A percentile compares a stretch with the other conserved stretches of the same genome.
phyloP scores from a whole-genome alignment of 2,329 filamentous ascomycete genomes.

The Hypoxylon sp. region DNA sequence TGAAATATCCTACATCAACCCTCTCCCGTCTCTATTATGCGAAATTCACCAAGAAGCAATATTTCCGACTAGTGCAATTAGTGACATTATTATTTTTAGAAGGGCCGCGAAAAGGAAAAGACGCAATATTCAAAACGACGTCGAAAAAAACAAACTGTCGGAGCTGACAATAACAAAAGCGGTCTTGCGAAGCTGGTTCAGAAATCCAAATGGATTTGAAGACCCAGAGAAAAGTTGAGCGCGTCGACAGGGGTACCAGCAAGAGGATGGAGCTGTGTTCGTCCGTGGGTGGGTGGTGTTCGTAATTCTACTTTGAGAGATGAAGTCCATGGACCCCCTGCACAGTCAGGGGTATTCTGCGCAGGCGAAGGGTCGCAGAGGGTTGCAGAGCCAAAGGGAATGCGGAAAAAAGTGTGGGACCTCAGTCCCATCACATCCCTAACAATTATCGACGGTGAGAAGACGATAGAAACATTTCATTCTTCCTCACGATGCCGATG shows the following conservation, averaged over 20 bases:
- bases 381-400: constrained; percentile 36
- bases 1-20: constrained; percentile 18
- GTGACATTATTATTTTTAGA: constrained; percentile 20
- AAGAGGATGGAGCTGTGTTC: constrained; percentile 40
- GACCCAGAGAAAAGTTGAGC: constrained; percentile 38
- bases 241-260: constrained; percentile 33
- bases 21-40: constrained; percentile 13
- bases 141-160: constrained; percentile 15
- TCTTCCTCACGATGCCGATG: constrained; percentile 28
- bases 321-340: constrained; percentile 37
- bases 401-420: constrained; percentile 33
- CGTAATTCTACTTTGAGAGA: constrained; percentile 45
- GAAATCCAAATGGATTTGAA: constrained; percentile 37
- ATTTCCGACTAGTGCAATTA: constrained; percentile 16
- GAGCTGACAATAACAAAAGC: constrained; percentile 30
- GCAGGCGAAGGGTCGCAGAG: constrained; percentile 35
- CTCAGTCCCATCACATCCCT: constrained; percentile 23
- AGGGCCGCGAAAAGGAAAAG: constrained; percentile 28
- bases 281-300: constrained; percentile 40
- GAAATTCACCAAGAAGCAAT: constrained; percentile 20
- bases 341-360: constrained; percentile 38
- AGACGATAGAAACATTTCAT: constrained; percentile 25
- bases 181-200: constrained; percentile 32
- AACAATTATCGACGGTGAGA: constrained; percentile 26
- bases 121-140: constrained; percentile 16